phyloP scores from a whole-genome alignment of 192 early-diverging fungal species.

The Coemansia guatemalensis region DNA sequence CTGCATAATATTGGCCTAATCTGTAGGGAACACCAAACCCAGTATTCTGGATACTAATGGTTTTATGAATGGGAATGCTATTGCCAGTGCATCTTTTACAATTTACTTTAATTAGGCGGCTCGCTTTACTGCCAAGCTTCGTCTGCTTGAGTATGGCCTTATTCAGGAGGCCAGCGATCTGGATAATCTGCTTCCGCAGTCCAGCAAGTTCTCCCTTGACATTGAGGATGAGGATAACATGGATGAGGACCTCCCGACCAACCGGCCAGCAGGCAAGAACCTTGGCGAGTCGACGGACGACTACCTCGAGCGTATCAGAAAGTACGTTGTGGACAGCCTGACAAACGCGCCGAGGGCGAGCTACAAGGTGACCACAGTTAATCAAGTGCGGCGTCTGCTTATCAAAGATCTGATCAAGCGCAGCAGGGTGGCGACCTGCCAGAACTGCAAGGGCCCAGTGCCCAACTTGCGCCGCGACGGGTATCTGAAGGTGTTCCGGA shows the following conservation, averaged over 20 bases:
- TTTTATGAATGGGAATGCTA: neutral
- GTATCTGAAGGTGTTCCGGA: constrained; percentile 80
- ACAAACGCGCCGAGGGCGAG: constrained; percentile 12
- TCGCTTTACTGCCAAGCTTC: constrained; percentile 74
- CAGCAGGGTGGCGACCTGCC: constrained; percentile 55
- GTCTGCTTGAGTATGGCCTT: constrained; percentile 83
- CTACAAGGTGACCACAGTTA: constrained; percentile 53
- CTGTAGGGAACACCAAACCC: neutral
- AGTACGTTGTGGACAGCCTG: constrained; percentile 57
- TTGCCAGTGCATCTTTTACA: neutral
- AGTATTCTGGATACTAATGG: neutral
- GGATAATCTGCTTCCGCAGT: constrained; percentile 60
- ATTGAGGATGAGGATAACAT: constrained; percentile 45
- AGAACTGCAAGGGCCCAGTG: constrained; percentile 62
- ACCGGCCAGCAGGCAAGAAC: constrained; percentile 7
- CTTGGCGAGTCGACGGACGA: constrained; percentile 48
- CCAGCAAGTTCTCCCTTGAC: constrained; percentile 52
- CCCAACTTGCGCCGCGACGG: constrained; percentile 82
- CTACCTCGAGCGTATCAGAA: constrained; percentile 63
- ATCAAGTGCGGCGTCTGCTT: constrained; percentile 40
- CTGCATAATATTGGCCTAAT: no score
- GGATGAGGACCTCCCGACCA: neutral
- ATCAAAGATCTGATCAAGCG: constrained; percentile 45
- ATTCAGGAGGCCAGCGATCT: constrained; percentile 81
- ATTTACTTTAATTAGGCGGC: constrained; percentile 20